Evolutionary conservation across 805 yeast species (phyloP).

Genomic region (Metschnikowia lochheadii): DNA sequence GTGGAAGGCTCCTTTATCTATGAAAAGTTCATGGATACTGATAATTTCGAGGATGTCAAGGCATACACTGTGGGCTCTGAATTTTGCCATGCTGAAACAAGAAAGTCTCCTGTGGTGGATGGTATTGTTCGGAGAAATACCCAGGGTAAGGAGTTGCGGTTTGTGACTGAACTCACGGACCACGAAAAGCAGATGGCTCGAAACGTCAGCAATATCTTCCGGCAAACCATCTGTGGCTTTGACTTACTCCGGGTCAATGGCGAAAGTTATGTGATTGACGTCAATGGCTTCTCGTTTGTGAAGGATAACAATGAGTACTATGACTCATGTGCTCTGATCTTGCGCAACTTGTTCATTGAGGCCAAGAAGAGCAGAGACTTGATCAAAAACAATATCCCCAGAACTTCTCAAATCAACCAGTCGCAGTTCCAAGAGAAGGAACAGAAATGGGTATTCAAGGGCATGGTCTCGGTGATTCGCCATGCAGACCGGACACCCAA

Average conservation of each 20-base stretch:
- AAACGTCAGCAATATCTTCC: slow-evolving; percentile 68
- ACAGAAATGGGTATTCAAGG: slow-evolving; percentile 96
- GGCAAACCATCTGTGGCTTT: slow-evolving; percentile 96
- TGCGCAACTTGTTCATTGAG: slow-evolving; percentile 68
- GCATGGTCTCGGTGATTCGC: slow-evolving; percentile 83
- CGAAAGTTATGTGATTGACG: slow-evolving; percentile 89
- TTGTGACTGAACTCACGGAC: slow-evolving; percentile 70
- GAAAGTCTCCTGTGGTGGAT: slow-evolving; percentile 99
- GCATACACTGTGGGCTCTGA: slow-evolving; percentile 93
- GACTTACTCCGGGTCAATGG: slow-evolving; percentile 89
- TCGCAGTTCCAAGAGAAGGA: slow-evolving; percentile 52
- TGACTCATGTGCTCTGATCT: slow-evolving; percentile 73
- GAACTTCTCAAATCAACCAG: slow-evolving; percentile 31
- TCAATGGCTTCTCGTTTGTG: slow-evolving; percentile 96
- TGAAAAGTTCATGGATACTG: slow-evolving; percentile 96
- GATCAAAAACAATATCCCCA: slow-evolving; percentile 36
- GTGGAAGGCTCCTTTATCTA: slow-evolving; percentile 89
- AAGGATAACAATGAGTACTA: slow-evolving; percentile 87
- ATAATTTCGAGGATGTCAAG: slow-evolving; percentile 96
- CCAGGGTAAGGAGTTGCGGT: slow-evolving; percentile 94
- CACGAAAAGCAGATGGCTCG: slow-evolving; percentile 80
- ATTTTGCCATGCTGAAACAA: slow-evolving; percentile 96
- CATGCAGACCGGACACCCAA: slow-evolving; percentile 99
- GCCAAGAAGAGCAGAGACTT: slow-evolving; percentile 41
- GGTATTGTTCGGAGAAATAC: slow-evolving; percentile 97